Evolutionary conservation across 2,329 filamentous ascomycete genomes (phyloP).

Genomic region (Ampelomyces quisqualis): DNA sequence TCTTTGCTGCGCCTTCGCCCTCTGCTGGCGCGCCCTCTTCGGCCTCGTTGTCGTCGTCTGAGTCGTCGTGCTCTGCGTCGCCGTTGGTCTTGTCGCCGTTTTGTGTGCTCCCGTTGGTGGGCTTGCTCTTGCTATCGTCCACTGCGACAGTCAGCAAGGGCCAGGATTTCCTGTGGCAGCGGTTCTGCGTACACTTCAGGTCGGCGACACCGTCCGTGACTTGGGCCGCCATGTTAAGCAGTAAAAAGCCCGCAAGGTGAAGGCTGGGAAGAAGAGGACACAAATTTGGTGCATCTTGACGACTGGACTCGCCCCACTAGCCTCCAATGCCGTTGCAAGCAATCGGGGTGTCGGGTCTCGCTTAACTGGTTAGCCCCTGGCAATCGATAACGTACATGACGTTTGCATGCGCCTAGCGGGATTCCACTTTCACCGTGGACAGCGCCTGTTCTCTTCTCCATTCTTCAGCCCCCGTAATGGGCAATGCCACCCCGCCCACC

Average conservation of each 20-base stretch:
- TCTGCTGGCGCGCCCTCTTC: slow-evolving; percentile 47
- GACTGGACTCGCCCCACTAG: slow-evolving; percentile 2
- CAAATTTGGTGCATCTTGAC: slow-evolving; percentile 17
- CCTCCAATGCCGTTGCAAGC: not conserved
- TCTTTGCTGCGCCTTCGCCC: slow-evolving; percentile 56
- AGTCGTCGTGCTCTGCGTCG: slow-evolving; percentile 56
- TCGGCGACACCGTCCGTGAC: slow-evolving; percentile 41
- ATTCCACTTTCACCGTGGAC: slow-evolving; percentile 12
- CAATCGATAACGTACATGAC: slow-evolving; percentile 25
- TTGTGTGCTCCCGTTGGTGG: slow-evolving; percentile 28
- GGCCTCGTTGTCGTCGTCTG: slow-evolving; percentile 57
- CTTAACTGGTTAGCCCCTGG: slow-evolving; percentile 7
- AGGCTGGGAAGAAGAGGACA: not conserved
- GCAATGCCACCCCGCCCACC: slow-evolving; percentile 31
- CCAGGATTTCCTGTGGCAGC: not conserved
- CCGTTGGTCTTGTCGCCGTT: slow-evolving; percentile 44
- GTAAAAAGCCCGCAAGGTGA: not conserved
- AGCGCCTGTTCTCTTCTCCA: not conserved
- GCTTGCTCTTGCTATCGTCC: slow-evolving; percentile 39
- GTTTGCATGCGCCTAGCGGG: slow-evolving; percentile 17
- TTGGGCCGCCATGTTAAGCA: slow-evolving; percentile 41
- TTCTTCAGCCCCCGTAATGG: slow-evolving; percentile 15
- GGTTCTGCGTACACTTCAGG: slow-evolving; percentile 37
- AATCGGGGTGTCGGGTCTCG: slow-evolving; percentile 9
- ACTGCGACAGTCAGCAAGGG: slow-evolving; percentile 28